Evolutionary conservation across 805 yeast genomes (phyloP), one percentile per base, ranked within the genome.

Genomic region (Saturnispora gosingensis): DNA sequence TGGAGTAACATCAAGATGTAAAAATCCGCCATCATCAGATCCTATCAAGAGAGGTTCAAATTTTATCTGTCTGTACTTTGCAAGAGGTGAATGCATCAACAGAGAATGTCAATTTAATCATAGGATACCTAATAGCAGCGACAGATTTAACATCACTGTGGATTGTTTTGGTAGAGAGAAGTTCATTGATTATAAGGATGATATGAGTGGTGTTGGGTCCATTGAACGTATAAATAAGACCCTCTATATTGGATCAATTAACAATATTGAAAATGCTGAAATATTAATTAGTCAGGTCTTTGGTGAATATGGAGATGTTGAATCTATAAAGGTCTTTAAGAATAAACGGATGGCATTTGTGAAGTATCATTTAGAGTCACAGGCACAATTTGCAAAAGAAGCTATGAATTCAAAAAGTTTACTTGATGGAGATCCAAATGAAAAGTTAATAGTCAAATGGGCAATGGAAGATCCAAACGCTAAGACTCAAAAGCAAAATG

Each of bases 121-220:
- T 65, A 71, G 96, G 49, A 62, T 86, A 6, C 98, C 99, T 0
- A 66, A 61, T 2, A 76, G 73, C 0, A 61, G 65, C 6, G 97
- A 90, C 60, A 66, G 72, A 38, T 72, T 72, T 45, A 74, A 81
- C 2, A 74, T 83, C 2, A 80, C 88, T 0, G 73, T 80, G 25
- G 99, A 91, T 67, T 90, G 97, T 61, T 91, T 91, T 72, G 98
- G 97, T 1, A 71, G 99, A 53, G 96, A 87, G 61, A 88, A 85
- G 65, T 84, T 84, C 56, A 73, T 85, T 1, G 85, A 81, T 46
- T 88, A 87, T 60, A 71, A 89, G 58, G 97, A 91, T 57, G 98
- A 91, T 67, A 89, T 89, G 97, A 81, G 85, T 28, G 99, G 99
- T 34, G 83, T 89, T 3, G 99, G 98, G 0, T 81, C 88, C 24